Evolutionary conservation across 768 basidiomycete genomes (phyloP).

Genomic region (Suillus fuscotomentosus): DNA sequence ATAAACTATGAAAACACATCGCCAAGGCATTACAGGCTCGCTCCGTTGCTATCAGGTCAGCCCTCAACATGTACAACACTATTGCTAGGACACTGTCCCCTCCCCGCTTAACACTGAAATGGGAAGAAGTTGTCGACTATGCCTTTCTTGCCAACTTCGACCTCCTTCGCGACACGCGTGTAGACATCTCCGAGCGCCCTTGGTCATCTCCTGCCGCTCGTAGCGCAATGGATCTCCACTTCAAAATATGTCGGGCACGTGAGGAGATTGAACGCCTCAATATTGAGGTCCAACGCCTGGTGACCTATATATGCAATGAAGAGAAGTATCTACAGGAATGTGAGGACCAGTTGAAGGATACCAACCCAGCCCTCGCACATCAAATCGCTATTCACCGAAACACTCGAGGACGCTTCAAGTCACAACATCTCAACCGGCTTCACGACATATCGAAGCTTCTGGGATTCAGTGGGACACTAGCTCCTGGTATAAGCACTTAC

Average conservation of each 20-base stretch:
- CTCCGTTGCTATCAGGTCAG: too few relatives aligned
- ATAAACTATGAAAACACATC: too few relatives aligned
- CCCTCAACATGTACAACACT: too few relatives aligned
- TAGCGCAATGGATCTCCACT: constrained; percentile 18
- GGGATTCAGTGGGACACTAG: constrained; percentile 11
- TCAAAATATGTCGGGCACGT: constrained; percentile 16
- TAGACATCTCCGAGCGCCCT: constrained; percentile 14
- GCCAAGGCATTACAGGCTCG: too few relatives aligned
- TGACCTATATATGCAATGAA: constrained; percentile 19
- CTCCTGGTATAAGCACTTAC: background rate
- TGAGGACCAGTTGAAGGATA: constrained; percentile 3
- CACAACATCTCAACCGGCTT: constrained; percentile 10
- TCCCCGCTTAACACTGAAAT: too few relatives aligned
- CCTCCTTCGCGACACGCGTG: constrained; percentile 14
- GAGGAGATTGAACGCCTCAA: constrained; percentile 23
- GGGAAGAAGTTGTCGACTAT: too few relatives aligned
- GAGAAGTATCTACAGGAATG: constrained; percentile 6
- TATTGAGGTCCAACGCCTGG: constrained; percentile 20
- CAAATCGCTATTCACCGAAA: constrained; percentile 10
- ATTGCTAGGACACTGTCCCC: too few relatives aligned
- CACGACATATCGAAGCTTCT: constrained; percentile 8
- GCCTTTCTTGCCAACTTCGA: constrained; percentile 2
- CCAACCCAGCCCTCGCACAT: constrained; percentile 10
- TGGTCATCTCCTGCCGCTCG: constrained; percentile 17
- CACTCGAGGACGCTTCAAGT: constrained; percentile 11